Percentiles rank a stretch among this genome's conserved stretches.
Conservation (phyloP, 2,329 filamentous ascomycete species). For the Lachnellula subtilissima region DNA sequence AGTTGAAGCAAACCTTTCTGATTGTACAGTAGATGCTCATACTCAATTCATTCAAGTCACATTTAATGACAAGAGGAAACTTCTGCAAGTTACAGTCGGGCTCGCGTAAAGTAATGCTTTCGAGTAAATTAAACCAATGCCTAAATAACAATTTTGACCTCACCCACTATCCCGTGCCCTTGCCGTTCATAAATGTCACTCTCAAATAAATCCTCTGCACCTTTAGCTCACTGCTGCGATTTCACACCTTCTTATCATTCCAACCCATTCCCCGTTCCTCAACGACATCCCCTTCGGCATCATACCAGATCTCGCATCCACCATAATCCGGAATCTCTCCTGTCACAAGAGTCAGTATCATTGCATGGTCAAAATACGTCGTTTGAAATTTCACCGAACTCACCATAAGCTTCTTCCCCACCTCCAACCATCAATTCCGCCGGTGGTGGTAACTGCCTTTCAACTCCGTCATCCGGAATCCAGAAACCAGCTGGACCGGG, state of each 20-base stretch:
- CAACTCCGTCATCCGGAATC: not conserved
- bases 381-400: not conserved
- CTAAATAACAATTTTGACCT: no score
- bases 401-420: not conserved
- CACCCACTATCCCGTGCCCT: not conserved
- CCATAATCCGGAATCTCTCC: not conserved
- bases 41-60: no score
- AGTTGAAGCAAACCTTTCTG: no score
- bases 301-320: not conserved
- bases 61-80: no score
- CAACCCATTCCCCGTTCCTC: not conserved
- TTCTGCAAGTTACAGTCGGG: no score
- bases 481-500: not conserved
- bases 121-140: no score
- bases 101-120: no score
- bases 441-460: not conserved
- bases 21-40: no score
- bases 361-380: not conserved
- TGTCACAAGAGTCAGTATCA: not conserved
- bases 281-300: not conserved
- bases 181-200: not conserved
- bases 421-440: not conserved
- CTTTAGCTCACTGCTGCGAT: not conserved
- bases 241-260: not conserved
- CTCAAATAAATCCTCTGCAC: not conserved